Percentiles rank a stretch among this genome's conserved stretches.
These are phyloP conservation scores for Jacaranda mimosifolia DNA, from an alignment of 257 asterid genomes.

Conservation along the genomic window DNA sequence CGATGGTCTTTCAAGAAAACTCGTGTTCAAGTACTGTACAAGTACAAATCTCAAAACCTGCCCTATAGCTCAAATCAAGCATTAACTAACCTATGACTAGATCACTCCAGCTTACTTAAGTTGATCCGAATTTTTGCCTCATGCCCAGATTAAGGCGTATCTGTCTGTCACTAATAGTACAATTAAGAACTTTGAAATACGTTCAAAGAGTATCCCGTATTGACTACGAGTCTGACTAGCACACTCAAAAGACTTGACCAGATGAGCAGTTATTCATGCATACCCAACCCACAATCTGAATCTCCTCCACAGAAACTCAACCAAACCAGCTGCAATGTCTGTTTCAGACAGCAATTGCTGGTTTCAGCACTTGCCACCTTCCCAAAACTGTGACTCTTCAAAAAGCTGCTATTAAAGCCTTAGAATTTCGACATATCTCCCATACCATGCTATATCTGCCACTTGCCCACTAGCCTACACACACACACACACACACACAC, in stretches of 20 bases:
- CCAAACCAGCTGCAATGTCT: no score
- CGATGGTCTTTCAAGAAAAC: no score
- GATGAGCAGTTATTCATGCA: no score
- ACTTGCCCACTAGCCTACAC: neutral
- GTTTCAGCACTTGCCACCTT: neutral
- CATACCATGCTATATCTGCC: neutral
- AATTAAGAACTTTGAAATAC: no score
- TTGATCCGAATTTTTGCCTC: neutral
- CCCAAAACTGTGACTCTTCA: neutral
- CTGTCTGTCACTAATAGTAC: no score
- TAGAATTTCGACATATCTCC: neutral
- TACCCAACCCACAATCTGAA: neutral
- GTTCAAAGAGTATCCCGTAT: no score
- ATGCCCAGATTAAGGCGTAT: neutral
- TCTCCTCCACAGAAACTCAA: neutral
- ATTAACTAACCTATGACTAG: neutral
- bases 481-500: no score
- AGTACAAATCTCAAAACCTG: no score
- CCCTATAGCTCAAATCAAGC: neutral
- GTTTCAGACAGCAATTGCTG: neutral
- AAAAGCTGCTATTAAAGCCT: neutral
- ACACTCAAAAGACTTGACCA: no score
- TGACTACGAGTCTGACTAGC: no score
- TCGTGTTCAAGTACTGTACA: no score
- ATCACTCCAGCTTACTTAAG: neutral